A percentile compares a stretch with the other conserved stretches of the same genome.
Conservation (phyloP, 768 basidiomycete species). For the Trametes villosa region DNA sequence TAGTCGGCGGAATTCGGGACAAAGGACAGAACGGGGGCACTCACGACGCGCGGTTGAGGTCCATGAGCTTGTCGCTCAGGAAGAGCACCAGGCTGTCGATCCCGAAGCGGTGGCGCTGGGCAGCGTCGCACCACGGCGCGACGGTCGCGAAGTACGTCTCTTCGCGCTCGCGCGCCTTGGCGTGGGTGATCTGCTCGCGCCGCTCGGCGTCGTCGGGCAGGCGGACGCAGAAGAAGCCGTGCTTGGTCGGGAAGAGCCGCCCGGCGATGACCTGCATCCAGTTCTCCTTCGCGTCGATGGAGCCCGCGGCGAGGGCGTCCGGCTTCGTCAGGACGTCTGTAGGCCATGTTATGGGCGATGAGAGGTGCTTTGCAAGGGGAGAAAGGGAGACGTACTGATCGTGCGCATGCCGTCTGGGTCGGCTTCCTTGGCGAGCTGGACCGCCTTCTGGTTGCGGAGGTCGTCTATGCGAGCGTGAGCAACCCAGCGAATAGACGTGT, state of each 20-base stretch:
- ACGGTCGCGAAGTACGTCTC: constrained; percentile 49
- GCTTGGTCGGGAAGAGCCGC: constrained; percentile 48
- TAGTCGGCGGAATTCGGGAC: too few relatives aligned
- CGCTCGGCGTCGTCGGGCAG: constrained; percentile 66
- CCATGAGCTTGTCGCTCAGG: constrained; percentile 54
- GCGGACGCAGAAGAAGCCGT: constrained; percentile 63
- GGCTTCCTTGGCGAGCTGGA: constrained; percentile 47
- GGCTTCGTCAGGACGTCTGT: constrained; percentile 74
- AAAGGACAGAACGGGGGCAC: too few relatives aligned
- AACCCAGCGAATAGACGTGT: not conserved
- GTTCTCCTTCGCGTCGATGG: constrained; percentile 41
- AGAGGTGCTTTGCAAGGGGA: constrained; percentile 33
- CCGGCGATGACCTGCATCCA: constrained; percentile 63
- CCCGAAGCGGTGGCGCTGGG: constrained; percentile 56
- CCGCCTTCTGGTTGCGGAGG: constrained; percentile 61
- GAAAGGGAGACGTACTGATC: constrained; percentile 43
- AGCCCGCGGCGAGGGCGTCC: constrained; percentile 54
- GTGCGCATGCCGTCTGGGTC: constrained; percentile 56
- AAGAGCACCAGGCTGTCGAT: constrained; percentile 53
- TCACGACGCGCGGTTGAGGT: constrained; percentile 7
- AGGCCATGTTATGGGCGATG: constrained; percentile 42
- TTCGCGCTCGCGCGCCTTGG: constrained; percentile 44
- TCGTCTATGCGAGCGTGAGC: constrained; percentile 71
- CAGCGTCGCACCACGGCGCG: constrained; percentile 56
- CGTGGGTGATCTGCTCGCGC: constrained; percentile 38